Evolutionary conservation across 306 rosid species (phyloP), one percentile per base, ranked within the genome.

Genomic region (Vigna reflexopilosa): DNA sequence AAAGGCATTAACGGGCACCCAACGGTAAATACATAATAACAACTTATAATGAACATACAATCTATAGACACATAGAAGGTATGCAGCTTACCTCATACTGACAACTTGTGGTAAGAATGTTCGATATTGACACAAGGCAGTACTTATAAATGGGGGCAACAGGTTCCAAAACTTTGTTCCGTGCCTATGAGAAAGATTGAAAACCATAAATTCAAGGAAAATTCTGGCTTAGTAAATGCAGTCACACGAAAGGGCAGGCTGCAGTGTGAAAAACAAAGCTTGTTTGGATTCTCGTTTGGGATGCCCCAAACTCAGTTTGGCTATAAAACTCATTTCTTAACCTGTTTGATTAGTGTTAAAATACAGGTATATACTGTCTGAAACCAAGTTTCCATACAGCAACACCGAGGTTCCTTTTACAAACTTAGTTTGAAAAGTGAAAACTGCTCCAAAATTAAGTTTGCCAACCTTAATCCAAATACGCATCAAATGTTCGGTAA

Each of bases 71-170:
- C 22, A 4, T 30, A 7, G 66, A 13, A 36, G 2, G 51, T 11
- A 70, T 71, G 34, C 36, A 34, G 12, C 36, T 72, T 54, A 72
- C 77, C 66, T 72, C 77, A 55, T 72, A 72, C 66, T 72, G 77
- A 72, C 77, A 72, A 72, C 66, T 72, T 40, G 77, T 72, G 52
- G 77, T 72, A 1, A 72, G 77, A 38, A 55, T 72, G 54, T 72
- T 72, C 3, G 77, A 55, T 1, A 72, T 67, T 9, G 77, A 72
- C 38, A 72, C 77, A 55, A 72, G 54, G 16, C 77, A 72, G 56
- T 72, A 72, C 66, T 20, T 72, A 72, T 72, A 72, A 55, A 72
- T 55, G 51, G 77, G 77, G 40, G 77, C 77, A 3, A 55, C 77
- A 20, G 66, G 77, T 32, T 72, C 67, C 66, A 72, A 17, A 38